Conservation (phyloP, 2,329 filamentous ascomycete species). For the Helicocarpus griseus region DNA sequence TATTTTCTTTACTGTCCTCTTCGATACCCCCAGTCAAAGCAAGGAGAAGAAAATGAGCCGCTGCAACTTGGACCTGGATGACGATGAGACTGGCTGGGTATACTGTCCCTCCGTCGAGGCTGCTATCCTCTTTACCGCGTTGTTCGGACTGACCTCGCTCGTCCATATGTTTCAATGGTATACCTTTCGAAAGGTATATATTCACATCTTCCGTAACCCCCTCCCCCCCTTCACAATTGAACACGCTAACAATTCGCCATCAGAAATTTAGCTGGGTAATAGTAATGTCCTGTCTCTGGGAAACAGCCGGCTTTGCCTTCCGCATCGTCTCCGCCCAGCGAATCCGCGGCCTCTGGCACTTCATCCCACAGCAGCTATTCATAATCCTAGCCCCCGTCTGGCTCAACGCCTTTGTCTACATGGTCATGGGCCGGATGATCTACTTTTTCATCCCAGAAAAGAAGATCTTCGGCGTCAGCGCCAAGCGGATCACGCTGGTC, state of each 20-base stretch:
- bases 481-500: conserved; percentile 26
- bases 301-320: conserved; percentile 10
- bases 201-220: neutral
- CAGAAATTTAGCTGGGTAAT: conserved; percentile 15
- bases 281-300: conserved; percentile 10
- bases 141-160: conserved; percentile 7
- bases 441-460: conserved; percentile 33
- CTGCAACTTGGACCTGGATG: neutral
- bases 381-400: conserved; percentile 13
- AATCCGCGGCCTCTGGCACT: conserved; percentile 7
- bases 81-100: conserved; percentile 9
- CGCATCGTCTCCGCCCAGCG: conserved; percentile 8
- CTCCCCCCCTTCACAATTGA: neutral
- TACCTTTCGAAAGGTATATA: conserved; percentile 11
- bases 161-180: conserved; percentile 10
- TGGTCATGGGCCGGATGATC: conserved; percentile 39
- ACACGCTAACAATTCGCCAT: neutral
- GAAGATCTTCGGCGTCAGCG: conserved; percentile 29
- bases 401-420: conserved; percentile 41
- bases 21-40: neutral
- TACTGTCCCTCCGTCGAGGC: conserved; percentile 12
- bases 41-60: conserved; percentile 1
- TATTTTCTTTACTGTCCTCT: neutral
- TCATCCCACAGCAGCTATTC: conserved; percentile 11
- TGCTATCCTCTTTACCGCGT: conserved; percentile 9